A percentile compares a stretch with the other conserved stretches of the same genome.
phyloP scores from a whole-genome alignment of 768 basidiomycete species.

The Xerocomellus dryophilus region DNA sequence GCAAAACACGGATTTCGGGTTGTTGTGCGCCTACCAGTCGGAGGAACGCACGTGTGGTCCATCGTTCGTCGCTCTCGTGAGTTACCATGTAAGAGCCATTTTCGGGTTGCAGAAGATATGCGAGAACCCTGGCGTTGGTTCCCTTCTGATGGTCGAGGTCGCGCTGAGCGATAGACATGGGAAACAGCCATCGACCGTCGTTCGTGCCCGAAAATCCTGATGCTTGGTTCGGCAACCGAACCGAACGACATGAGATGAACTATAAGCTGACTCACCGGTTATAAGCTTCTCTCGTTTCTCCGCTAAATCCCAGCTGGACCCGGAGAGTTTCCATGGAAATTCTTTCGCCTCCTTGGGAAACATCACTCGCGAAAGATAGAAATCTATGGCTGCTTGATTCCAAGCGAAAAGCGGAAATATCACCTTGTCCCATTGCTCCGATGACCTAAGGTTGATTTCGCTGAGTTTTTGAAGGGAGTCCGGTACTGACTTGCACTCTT shows the following conservation, averaged over 20 bases:
- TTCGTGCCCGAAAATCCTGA: slow-evolving; percentile 42
- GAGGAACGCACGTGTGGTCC: slow-evolving; percentile 15
- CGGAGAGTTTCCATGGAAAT: slow-evolving; percentile 29
- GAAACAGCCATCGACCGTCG: slow-evolving; percentile 36
- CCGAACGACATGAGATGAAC: neutral
- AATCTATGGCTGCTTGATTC: slow-evolving; percentile 2
- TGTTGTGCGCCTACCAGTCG: slow-evolving; percentile 28
- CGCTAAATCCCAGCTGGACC: slow-evolving; percentile 38
- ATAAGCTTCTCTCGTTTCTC: slow-evolving; percentile 9
- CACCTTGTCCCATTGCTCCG: slow-evolving; percentile 1
- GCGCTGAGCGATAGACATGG: slow-evolving; percentile 29
- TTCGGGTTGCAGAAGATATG: slow-evolving; percentile 26
- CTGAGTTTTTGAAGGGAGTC: neutral
- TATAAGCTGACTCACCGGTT: slow-evolving; percentile 1
- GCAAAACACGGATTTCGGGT: slow-evolving; percentile 41
- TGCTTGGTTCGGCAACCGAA: neutral
- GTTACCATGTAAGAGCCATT: slow-evolving; percentile 11
- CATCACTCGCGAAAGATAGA: slow-evolving; percentile 28
- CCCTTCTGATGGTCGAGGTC: slow-evolving; percentile 26
- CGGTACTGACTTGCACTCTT: neutral
- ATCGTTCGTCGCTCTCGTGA: neutral
- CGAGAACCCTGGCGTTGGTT: slow-evolving; percentile 41
- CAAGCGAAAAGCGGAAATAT: neutral
- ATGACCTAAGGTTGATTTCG: slow-evolving; percentile 3
- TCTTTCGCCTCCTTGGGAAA: slow-evolving; percentile 35